phyloP scores from a whole-genome alignment of 345 rosid species.

The Citrus inodora region DNA sequence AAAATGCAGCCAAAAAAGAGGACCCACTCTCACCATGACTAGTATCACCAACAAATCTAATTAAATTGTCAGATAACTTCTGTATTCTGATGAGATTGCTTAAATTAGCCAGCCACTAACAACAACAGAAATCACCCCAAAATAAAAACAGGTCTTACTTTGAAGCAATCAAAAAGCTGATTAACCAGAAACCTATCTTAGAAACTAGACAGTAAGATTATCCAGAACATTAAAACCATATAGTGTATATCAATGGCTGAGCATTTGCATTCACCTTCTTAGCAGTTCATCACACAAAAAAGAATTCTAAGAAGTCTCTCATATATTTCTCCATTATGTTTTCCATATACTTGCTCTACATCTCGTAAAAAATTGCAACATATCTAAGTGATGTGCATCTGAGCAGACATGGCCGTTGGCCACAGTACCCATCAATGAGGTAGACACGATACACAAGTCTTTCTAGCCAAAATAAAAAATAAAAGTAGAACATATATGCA shows the following conservation, averaged over 20 bases:
- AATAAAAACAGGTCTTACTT: background rate
- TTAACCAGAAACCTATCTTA: background rate
- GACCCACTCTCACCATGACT: background rate
- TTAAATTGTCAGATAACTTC: background rate
- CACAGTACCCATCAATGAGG: slow-evolving; percentile 1
- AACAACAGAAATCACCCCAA: background rate
- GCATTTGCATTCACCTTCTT: background rate
- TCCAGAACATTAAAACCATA: background rate
- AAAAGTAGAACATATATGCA: background rate
- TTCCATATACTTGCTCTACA: background rate
- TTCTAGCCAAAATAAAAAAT: background rate
- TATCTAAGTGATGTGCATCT: background rate
- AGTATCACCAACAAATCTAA: background rate
- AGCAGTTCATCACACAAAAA: background rate
- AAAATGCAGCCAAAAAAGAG: slow-evolving; percentile 12
- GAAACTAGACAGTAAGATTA: background rate
- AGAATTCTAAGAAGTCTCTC: background rate
- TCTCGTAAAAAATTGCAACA: background rate
- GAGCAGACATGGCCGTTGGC: background rate
- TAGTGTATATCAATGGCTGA: background rate
- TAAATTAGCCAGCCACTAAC: background rate
- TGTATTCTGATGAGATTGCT: background rate
- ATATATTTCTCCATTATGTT: background rate
- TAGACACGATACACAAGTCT: background rate
- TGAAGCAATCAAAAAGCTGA: background rate